Evolutionary conservation across 2,329 filamentous ascomycete genomes (phyloP).

Genomic region (Colletotrichum graminicola): DNA sequence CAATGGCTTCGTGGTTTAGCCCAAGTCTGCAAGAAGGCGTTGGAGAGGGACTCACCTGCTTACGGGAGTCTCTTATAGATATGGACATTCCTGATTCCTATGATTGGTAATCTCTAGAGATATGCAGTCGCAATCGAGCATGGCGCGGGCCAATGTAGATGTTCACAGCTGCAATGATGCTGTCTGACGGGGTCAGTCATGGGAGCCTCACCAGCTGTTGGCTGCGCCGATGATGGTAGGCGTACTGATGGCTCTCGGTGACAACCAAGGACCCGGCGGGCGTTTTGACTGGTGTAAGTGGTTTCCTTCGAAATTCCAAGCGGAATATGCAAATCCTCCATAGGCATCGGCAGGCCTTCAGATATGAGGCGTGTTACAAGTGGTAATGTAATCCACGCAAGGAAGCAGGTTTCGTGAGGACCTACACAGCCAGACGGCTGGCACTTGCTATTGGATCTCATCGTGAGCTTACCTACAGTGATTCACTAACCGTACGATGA

Average conservation of each 20-base stretch:
- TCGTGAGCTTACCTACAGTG: conserved; percentile 12
- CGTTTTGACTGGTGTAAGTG: conserved; percentile 1
- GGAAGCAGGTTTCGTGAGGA: conserved; percentile 7
- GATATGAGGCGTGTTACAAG: conserved; percentile 1
- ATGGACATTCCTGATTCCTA: not conserved
- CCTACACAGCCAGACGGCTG: conserved; percentile 21
- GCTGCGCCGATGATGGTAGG: not conserved
- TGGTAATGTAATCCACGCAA: conserved; percentile 8
- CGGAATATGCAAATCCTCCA: not conserved
- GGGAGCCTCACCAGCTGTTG: conserved; percentile 2
- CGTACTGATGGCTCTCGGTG: not conserved
- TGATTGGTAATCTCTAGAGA: conserved; percentile 2
- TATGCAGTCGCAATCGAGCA: conserved; percentile 11
- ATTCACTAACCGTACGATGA: not conserved
- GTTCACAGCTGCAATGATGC: conserved; percentile 33
- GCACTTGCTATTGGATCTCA: conserved; percentile 15
- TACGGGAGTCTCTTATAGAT: not conserved
- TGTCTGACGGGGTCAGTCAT: conserved; percentile 4
- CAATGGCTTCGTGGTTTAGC: not conserved
- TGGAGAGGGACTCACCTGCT: conserved; percentile 15
- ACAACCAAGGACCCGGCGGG: not conserved
- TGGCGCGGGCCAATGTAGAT: conserved; percentile 11
- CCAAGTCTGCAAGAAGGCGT: not conserved
- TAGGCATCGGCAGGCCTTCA: conserved; percentile 1
- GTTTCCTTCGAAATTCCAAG: not conserved